Evolutionary conservation across 805 yeast genomes (phyloP), one percentile per base, ranked within the genome.

Genomic region (Wickerhamiella lipophila): DNA sequence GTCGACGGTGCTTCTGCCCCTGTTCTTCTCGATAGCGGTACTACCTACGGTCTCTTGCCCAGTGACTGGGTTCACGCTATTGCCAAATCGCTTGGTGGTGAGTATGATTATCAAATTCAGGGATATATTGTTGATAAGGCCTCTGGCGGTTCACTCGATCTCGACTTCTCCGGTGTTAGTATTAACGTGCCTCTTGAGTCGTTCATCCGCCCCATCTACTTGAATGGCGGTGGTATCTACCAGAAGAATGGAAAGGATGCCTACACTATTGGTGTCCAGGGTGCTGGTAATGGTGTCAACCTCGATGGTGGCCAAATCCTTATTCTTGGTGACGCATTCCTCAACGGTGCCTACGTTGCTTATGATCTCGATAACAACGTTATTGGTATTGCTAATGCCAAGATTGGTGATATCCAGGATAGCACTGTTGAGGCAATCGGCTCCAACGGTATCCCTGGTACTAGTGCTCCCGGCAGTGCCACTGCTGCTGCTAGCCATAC

Each of bases 341-440:
- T 83, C 51, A 69, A 83, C 50, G 70, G 73, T 39, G 80, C 80
- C 5, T 83, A 82, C 58, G 71, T 75, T 26, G 84, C 79, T 18
- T 79, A 73, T 60, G 83, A 83, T 60, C 65, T 79, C 44, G 83
- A 78, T 29, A 72, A 71, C 55, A 60, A 59, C 42, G 68, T 73
- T 57, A 66, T 82, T 29, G 76, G 80, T 1, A 53, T 82, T 47
- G 86, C 80, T 13, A 23, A 21, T 16, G 51, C 48, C 56, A 53
- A 34, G 3, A 50, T 57, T 18, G 48, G 42, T 21, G 6, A 22
- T 2, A 15, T 34, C 7, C n/a, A 16, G 3, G 52, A 52, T 34
- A 16, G 63, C 12, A 42, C 63, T 43, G 38, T 57, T 15, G 59
- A 54, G 39, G 49, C 46, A 2, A 54, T 57, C 13, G 49, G 42